Evolutionary conservation across 2,329 filamentous ascomycete genomes (phyloP), one percentile per base, ranked within the genome.

Genomic region (Aspergillus pseudonomiae): DNA sequence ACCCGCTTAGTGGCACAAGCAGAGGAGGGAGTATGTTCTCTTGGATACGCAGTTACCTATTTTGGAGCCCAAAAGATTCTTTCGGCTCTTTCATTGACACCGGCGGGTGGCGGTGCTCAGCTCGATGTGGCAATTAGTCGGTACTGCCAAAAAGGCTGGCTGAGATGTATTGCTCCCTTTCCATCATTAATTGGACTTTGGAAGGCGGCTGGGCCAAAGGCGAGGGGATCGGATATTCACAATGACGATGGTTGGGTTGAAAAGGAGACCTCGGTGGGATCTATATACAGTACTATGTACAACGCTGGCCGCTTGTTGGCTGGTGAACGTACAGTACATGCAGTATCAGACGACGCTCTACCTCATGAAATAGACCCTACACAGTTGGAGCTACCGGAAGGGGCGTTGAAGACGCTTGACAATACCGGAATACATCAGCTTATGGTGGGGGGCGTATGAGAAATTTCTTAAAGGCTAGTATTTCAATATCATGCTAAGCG

Each of bases 1-100:
- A 56, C 41, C 50, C 59, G 59, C 10, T 19, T 61, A 16, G 34
- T 61, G 30, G 55, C 52, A 34, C 16, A n/a, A 4, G 9, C 45
- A 1, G 6, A n/a, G 2, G 4, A 55, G 10, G 21, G 28, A 32
- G 59, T 61, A 12, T 61, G 59, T 28, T 34, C 39, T 6, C 46
- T n/a, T 16, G 59, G 52, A 24, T 61, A 61, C 30, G 59, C 59
- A 2, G 12, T 61, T 5, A 46, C 39, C 2, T 48, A 46, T 10
- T n/a, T n/a, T 30, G 59, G 39, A 10, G 59, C 59, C 11, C 59
- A 61, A 52, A 56, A 61, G 9, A n/a, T 61, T 30, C 52, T 61
- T 4, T 39, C 59, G 5, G 52, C 30, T 14, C 4, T 61, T 11
- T 61, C 59, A 1, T 52, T 61, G 5, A 21, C 52, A 4, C 59